These are phyloP conservation scores for Daldinia sp. DNA, from an alignment of 2,329 filamentous ascomycete species.

Conservation along the genomic window DNA sequence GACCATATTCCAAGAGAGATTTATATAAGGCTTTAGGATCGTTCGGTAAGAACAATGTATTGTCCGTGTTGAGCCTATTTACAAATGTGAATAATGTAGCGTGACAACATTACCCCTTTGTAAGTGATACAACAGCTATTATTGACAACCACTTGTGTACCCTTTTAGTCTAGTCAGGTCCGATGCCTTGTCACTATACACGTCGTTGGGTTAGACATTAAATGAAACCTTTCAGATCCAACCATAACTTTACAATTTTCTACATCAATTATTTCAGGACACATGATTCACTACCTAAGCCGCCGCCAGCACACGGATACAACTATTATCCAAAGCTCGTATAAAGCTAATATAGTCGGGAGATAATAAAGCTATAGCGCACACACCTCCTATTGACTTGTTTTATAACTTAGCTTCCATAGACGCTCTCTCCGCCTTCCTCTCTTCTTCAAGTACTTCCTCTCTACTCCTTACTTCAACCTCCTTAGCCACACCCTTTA, in stretches of 20 bases:
- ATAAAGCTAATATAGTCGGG: too few relatives aligned
- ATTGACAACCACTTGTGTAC: neutral
- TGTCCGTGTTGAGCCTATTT: neutral
- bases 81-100: neutral
- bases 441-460: constrained; percentile 59
- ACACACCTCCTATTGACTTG: neutral
- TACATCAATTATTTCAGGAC: neutral
- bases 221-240: neutral
- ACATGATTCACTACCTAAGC: neutral
- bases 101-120: neutral
- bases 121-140: neutral
- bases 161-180: neutral
- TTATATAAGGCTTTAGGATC: neutral
- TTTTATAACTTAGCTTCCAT: constrained; percentile 16
- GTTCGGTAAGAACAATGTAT: neutral
- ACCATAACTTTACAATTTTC: neutral
- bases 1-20: neutral
- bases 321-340: neutral
- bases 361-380: neutral
- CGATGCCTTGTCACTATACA: neutral
- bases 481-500: constrained; percentile 58
- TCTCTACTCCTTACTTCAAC: constrained; percentile 61
- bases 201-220: neutral
- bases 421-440: constrained; percentile 39
- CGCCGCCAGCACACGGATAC: neutral